Base-by-base conservation (phyloP, 129 eudicot genomes). In the Arctium lappa region DNA sequence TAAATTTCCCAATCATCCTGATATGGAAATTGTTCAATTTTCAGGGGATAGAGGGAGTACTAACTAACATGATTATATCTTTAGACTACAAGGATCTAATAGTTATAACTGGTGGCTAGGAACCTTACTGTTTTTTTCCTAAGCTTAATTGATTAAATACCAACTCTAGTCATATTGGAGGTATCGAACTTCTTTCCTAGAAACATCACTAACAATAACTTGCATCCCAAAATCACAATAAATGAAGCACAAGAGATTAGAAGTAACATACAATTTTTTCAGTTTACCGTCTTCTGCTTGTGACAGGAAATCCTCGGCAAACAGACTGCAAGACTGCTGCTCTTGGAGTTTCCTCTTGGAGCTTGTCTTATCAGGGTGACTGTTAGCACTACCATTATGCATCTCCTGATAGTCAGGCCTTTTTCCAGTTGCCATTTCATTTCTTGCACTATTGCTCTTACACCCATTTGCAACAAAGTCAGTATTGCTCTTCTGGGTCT, bases 181-280 rank as follows among this genome's bases (percentile, higher is more conserved):
- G 32, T 8, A 63, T 12, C 70, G 5, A 27, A 70, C 29, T 60
- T 60, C 22, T 65, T 22, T 12, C 62, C 36, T 18, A n/a, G 8
- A 62, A 60, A 10, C 37, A 63, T 62, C 22, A 30, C 69, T 10
- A 81, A 73, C 34, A 7, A 42, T 63, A 63, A 63, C 12, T 7
- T 40, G 36, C 68, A 75, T 18, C 69, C 72, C 36, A 79, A 79
- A 83, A 33, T 38, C 63, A 76, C 72, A 36, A 44, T 63, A 31
- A 72, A 69, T 39, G 77, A 81, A 42, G 68, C 50, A 62, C 71
- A 70, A 63, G 10, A 87, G 79, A 27, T 75, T 50, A 78, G 53
- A 53, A 84, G 70, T 42, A 66, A 89, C 94, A 15, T 89, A 94
- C 98, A 32, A 9, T 90, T 87, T 86, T 84, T 89, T 93, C 66